Conservation (phyloP, 2,329 filamentous ascomycete genomes). For the Beauveria scarabaeidicola region DNA sequence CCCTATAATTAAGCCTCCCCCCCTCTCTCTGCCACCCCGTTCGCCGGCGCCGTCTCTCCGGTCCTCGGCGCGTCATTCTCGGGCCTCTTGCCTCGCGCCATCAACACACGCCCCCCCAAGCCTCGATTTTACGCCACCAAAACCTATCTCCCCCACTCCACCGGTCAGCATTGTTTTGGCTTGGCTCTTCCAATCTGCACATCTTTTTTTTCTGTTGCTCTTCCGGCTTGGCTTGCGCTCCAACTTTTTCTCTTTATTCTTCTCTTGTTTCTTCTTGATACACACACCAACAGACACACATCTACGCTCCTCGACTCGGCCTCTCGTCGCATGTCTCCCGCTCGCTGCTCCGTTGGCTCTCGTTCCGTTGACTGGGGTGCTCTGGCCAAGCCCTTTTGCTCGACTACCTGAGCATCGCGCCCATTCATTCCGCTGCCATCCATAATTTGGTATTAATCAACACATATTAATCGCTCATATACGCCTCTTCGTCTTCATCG, state of each 20-base stretch:
- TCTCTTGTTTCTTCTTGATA: background rate
- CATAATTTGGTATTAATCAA: background rate
- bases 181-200: conserved; percentile 1
- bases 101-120: background rate
- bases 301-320: background rate
- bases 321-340: conserved; percentile 10
- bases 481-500: background rate
- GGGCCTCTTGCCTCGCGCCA: background rate
- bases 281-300: background rate
- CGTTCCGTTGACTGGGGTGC: conserved; percentile 12
- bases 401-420: background rate
- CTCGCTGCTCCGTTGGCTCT: conserved; percentile 1
- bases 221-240: background rate
- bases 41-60: background rate
- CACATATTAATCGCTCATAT: background rate
- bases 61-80: conserved; percentile 4
- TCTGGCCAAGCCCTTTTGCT: background rate
- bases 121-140: conserved; percentile 4
- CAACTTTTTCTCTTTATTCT: background rate
- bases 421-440: background rate
- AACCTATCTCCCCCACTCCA: background rate
- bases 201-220: background rate
- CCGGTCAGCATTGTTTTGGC: background rate
- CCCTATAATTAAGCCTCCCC: too few species aligned
- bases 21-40: background rate